Conservation (phyloP, 78 protist genomes). For the Dictyostelium firmibasis region DNA sequence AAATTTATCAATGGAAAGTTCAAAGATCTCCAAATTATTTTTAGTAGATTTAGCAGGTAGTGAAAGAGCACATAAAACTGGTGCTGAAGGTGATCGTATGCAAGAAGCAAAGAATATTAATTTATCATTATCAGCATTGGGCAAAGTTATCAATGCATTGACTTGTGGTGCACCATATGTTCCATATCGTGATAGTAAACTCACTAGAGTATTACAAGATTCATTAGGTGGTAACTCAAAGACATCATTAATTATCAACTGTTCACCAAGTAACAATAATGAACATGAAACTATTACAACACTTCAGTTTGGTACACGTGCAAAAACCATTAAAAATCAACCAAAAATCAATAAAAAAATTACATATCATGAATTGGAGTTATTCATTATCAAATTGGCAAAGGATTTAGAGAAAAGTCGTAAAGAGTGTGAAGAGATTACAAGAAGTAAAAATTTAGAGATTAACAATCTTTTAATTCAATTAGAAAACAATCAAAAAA, state of each 20-base stretch:
- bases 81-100: slow-evolving; percentile 89
- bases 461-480: not conserved
- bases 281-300: slow-evolving; percentile 84
- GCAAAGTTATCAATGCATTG: slow-evolving; percentile 84
- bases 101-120: slow-evolving; percentile 92
- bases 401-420: slow-evolving; percentile 6
- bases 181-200: slow-evolving; percentile 90
- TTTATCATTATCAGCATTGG: slow-evolving; percentile 85
- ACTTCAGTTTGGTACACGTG: slow-evolving; percentile 91
- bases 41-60: slow-evolving; percentile 96
- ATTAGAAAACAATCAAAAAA: not conserved
- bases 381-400: not conserved
- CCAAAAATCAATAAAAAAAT: slow-evolving; percentile 89
- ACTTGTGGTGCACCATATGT: slow-evolving; percentile 69
- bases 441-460: not conserved
- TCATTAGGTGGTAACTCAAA: slow-evolving; percentile 93
- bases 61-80: slow-evolving; percentile 83
- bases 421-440: not conserved
- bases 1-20: slow-evolving; percentile 41
- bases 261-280: slow-evolving; percentile 85
- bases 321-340: slow-evolving; percentile 90
- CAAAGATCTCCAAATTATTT: slow-evolving; percentile 29
- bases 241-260: slow-evolving; percentile 72
- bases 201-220: slow-evolving; percentile 88
- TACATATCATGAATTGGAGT: slow-evolving; percentile 32